Conservation (phyloP, 169 alveolate genomes). For the Plasmodium yoelii region DNA sequence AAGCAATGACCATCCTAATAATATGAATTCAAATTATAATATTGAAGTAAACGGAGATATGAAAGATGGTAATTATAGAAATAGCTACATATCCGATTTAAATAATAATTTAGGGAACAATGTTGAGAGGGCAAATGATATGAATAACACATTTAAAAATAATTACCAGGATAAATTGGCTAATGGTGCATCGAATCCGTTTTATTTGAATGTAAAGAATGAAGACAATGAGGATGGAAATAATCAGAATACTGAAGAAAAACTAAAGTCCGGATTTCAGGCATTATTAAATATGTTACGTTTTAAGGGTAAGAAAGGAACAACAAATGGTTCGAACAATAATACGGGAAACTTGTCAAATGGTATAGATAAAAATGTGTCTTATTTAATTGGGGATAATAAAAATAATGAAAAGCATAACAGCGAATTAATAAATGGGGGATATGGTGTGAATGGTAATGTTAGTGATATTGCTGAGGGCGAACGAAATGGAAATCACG, state of each 20-base stretch:
- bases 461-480: too few relatives aligned
- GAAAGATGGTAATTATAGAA: not conserved
- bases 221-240: not conserved
- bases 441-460: too few relatives aligned
- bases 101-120: not conserved
- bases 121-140: not conserved
- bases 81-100: not conserved
- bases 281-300: not conserved
- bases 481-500: too few relatives aligned
- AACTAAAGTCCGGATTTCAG: not conserved
- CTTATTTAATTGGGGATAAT: too few relatives aligned
- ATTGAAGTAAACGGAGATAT: not conserved
- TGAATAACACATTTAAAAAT: slow-evolving; percentile 4
- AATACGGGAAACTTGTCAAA: too few relatives aligned
- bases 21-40: too few relatives aligned
- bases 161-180: not conserved
- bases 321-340: not conserved
- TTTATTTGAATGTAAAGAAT: slow-evolving; percentile 6
- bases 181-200: slow-evolving; percentile 1
- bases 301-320: not conserved
- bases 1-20: too few relatives aligned
- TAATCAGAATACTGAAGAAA: not conserved
- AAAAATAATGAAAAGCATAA: too few relatives aligned
- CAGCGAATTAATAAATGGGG: too few relatives aligned
- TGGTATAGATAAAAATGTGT: too few relatives aligned